Evolutionary conservation across 2,329 filamentous ascomycete genomes (phyloP).

Genomic region (Coniochaeta sp.): DNA sequence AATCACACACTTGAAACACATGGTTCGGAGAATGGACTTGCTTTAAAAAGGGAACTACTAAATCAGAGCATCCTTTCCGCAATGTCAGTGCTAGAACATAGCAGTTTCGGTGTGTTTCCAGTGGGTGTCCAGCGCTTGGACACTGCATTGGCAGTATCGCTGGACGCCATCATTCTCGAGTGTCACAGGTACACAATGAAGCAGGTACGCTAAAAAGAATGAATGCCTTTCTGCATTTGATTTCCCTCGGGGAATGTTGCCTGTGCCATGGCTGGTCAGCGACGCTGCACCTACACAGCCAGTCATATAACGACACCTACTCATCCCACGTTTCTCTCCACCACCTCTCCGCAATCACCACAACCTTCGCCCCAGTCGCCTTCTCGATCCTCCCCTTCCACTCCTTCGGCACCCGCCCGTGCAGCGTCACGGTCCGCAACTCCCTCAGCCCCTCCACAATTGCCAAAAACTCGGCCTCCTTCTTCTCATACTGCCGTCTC

Average conservation of each 20-base stretch:
- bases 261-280: no score
- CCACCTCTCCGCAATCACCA: neutral
- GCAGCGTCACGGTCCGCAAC: conserved; percentile 12
- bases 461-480: conserved; percentile 13
- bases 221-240: no score
- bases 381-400: conserved; percentile 13
- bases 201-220: no score
- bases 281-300: no score
- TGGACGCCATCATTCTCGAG: no score
- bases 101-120: neutral
- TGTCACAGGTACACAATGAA: no score
- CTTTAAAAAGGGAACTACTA: no score
- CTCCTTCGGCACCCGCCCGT: conserved; percentile 12
- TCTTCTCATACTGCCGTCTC: conserved; percentile 9
- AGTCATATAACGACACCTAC: no score
- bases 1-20: no score
- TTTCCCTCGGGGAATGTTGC: no score
- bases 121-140: neutral
- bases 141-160: neutral
- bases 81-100: neutral
- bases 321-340: neutral
- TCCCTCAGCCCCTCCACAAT: conserved; percentile 9
- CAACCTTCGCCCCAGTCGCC: conserved; percentile 7
- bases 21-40: no score
- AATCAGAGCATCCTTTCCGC: neutral